Conservation (phyloP, 495 filamentous ascomycete species). For the Collariella sp. region DNA sequence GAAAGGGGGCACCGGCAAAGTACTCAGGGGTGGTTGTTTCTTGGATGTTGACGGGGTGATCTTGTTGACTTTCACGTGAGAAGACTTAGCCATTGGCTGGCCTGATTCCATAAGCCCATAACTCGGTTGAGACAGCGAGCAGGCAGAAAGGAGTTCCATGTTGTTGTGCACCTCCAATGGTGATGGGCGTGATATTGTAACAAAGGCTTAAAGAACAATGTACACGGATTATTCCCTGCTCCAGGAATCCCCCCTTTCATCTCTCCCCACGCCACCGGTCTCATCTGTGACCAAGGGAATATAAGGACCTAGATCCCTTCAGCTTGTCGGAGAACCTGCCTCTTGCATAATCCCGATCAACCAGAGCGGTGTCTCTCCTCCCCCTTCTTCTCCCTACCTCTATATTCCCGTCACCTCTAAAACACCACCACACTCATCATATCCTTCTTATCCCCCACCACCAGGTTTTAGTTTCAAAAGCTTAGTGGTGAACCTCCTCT, state of each 20-base stretch:
- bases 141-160: no score
- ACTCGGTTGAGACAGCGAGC: no score
- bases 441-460: background rate
- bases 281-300: background rate
- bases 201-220: conserved; percentile 30
- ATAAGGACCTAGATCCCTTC: background rate
- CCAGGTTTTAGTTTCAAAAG: background rate
- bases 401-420: background rate
- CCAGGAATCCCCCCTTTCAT: conserved; percentile 10
- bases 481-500: conserved; percentile 35
- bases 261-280: background rate
- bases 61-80: no score
- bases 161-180: background rate
- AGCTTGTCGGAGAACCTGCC: background rate
- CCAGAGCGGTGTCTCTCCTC: background rate
- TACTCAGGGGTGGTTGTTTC: no score
- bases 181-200: conserved; percentile 17
- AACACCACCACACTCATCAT: no score
- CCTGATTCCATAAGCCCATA: no score
- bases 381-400: background rate
- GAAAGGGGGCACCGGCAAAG: no score
- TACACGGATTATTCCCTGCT: conserved; percentile 38
- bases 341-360: background rate
- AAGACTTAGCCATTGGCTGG: no score
- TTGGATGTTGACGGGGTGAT: no score